These are phyloP conservation scores for Leccinum rimulosum DNA, from an alignment of 768 basidiomycete genomes.

Conservation along the genomic window DNA sequence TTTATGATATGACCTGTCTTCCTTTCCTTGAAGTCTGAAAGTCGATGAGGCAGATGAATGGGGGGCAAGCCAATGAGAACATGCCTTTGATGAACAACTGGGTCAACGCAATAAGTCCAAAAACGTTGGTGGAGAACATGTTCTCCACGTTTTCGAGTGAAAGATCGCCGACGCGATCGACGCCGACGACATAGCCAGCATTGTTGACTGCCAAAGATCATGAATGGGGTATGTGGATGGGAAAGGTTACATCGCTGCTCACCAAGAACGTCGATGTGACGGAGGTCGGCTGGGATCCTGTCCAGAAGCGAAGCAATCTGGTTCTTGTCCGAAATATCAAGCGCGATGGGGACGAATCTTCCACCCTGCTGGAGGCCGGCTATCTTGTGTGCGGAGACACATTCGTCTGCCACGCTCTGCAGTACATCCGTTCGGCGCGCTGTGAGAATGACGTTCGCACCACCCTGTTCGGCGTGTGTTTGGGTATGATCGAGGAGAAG, in stretches of 20 bases:
- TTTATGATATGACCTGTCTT: constrained; percentile 90
- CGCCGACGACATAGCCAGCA: constrained; percentile 88
- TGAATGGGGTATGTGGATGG: not conserved
- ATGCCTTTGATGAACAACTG: constrained; percentile 66
- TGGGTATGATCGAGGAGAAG: not conserved
- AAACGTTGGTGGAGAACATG: constrained; percentile 81
- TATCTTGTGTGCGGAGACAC: constrained; percentile 65
- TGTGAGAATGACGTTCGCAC: constrained; percentile 82
- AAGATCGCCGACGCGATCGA: constrained; percentile 84
- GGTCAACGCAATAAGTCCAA: constrained; percentile 81
- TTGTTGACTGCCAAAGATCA: constrained; percentile 50
- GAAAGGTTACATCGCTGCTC: constrained; percentile 18
- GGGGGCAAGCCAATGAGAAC: not conserved
- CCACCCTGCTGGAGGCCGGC: constrained; percentile 76
- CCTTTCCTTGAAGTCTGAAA: constrained; percentile 71
- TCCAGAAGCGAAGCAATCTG: constrained; percentile 70
- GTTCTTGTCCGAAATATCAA: constrained; percentile 78
- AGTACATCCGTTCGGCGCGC: constrained; percentile 78
- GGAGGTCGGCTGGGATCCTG: constrained; percentile 67
- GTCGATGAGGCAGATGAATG: constrained; percentile 9
- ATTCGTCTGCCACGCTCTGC: constrained; percentile 64
- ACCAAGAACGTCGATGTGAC: constrained; percentile 83
- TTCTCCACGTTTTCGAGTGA: constrained; percentile 73
- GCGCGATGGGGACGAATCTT: constrained; percentile 63
- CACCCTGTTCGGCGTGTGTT: constrained; percentile 48